Conservation (phyloP, 2,329 filamentous ascomycete species). For the Exophiala oligosperma region DNA sequence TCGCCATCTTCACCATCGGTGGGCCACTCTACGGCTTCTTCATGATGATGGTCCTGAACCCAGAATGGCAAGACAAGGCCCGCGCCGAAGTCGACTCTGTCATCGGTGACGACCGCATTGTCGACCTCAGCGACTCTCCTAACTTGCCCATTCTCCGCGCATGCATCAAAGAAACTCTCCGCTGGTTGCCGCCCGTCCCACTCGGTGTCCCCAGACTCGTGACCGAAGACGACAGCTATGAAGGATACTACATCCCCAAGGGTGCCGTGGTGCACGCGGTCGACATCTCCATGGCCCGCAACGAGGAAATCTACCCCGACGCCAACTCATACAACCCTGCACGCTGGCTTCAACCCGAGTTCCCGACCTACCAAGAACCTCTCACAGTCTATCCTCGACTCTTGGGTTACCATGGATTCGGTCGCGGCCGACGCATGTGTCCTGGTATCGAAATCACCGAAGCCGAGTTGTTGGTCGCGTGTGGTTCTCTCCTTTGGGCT, state of each 20-base stretch:
- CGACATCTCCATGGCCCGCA: conserved; percentile 36
- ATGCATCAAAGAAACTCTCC: conserved; percentile 44
- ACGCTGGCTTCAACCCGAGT: conserved; percentile 33
- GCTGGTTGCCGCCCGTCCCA: conserved; percentile 52
- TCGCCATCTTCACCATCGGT: conserved; percentile 32
- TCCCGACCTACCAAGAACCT: conserved; percentile 33
- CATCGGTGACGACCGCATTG: conserved; percentile 41
- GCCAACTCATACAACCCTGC: conserved; percentile 31
- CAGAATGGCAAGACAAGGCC: conserved; percentile 48
- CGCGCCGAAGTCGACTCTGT: conserved; percentile 40
- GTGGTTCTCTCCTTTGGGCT: conserved; percentile 29
- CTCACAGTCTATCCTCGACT: conserved; percentile 33
- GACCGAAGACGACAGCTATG: conserved; percentile 51
- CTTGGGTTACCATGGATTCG: conserved; percentile 31
- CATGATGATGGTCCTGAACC: conserved; percentile 50
- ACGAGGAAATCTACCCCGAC: conserved; percentile 33
- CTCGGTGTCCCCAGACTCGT: conserved; percentile 53
- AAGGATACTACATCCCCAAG: conserved; percentile 52
- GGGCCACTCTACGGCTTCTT: conserved; percentile 32
- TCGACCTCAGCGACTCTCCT: conserved; percentile 43
- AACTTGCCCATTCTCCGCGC: conserved; percentile 42
- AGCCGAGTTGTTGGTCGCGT: conserved; percentile 31
- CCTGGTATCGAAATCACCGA: conserved; percentile 32
- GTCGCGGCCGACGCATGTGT: conserved; percentile 33
- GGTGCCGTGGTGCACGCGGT: conserved; percentile 46